Evolutionary conservation across 768 basidiomycete genomes (phyloP), one percentile per base, ranked within the genome.

Genomic region (Leccinum fibrillosum): DNA sequence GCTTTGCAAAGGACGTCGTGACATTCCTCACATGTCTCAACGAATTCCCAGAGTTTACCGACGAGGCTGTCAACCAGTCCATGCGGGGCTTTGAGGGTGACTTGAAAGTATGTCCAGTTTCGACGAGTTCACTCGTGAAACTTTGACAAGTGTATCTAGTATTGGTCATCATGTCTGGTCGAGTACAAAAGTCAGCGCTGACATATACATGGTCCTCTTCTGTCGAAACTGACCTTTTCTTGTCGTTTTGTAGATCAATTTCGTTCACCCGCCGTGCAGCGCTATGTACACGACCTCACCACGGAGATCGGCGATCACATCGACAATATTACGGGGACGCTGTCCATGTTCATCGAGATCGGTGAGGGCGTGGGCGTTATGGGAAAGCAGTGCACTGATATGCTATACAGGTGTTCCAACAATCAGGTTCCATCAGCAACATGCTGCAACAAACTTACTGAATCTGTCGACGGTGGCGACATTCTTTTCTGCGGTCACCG

Each of bases 1-100:
- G 70, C 12, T 77, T 84, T 51, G 80, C 82, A 2, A 70, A 66
- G 52, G 83, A 83, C 47, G 76, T 84, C 1, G 77, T 74, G n/a
- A 80, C 78, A 0, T 83, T 83, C 56, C 66, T 84, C 37, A 77
- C 80, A 19, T 80, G 80, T 58, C 68, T 83, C 52, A 82, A 83
- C 45, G 82, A 83, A 52, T 83, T 83, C 47, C 82, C 82, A 1
- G 82, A 83, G 65, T 83, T 82, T 52, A 78, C 74, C 13, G 80
- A 83, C 30, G 82, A 83, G 53, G 77, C 76, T 0, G 75, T 83
- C 44, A 81, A 83, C 56, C 70, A 76, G 23, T 80, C 80, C 47
- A 79, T 83, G 65, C 61, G 76, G 28, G 73, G 78, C 1, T 77
- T 84, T 13, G 79, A 83, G 60, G 79, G 75, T 1, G 82, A 83